Percentiles rank a stretch among this genome's conserved stretches.
Conservation (phyloP, 2,329 filamentous ascomycete genomes). For the Cladosporium sp. region DNA sequence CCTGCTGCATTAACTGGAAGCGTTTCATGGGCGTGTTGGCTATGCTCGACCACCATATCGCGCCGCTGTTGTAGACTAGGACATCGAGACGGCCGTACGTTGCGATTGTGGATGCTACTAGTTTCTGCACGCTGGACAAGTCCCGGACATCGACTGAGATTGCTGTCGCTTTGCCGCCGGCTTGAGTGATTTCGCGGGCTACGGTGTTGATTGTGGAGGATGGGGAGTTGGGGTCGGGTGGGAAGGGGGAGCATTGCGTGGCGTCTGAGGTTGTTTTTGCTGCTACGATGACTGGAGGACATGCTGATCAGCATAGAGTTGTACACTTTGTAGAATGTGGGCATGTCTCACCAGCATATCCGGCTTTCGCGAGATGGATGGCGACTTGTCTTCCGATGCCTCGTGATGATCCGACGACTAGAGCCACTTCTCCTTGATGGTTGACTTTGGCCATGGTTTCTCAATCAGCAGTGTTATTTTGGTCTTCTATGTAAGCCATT, state of each 20-base stretch:
- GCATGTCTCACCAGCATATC: slow-evolving; percentile 61
- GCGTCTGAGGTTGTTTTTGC: slow-evolving; percentile 73
- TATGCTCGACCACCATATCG: slow-evolving; percentile 72
- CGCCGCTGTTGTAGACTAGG: slow-evolving; percentile 79
- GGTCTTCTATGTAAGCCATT: no score
- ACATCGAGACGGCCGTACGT: slow-evolving; percentile 68
- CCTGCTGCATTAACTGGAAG: slow-evolving; percentile 66
- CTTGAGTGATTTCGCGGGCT: slow-evolving; percentile 67
- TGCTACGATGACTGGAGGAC: slow-evolving; percentile 66
- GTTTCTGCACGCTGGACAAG: slow-evolving; percentile 58
- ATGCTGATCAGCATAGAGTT: not conserved
- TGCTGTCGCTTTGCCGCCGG: slow-evolving; percentile 64
- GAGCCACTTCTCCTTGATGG: slow-evolving; percentile 54
- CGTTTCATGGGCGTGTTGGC: slow-evolving; percentile 62
- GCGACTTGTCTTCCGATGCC: slow-evolving; percentile 81
- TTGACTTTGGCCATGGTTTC: not conserved
- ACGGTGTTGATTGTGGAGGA: slow-evolving; percentile 80
- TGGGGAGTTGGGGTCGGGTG: slow-evolving; percentile 73
- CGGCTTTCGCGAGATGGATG: slow-evolving; percentile 70
- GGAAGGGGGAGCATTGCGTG: slow-evolving; percentile 58
- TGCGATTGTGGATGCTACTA: slow-evolving; percentile 58
- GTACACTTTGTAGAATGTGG: not conserved
- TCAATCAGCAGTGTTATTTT: not conserved
- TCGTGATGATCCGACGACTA: slow-evolving; percentile 71
- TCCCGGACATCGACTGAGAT: slow-evolving; percentile 70